phyloP scores from a whole-genome alignment of 495 filamentous ascomycete genomes.

The Bryoglossum gracile region DNA sequence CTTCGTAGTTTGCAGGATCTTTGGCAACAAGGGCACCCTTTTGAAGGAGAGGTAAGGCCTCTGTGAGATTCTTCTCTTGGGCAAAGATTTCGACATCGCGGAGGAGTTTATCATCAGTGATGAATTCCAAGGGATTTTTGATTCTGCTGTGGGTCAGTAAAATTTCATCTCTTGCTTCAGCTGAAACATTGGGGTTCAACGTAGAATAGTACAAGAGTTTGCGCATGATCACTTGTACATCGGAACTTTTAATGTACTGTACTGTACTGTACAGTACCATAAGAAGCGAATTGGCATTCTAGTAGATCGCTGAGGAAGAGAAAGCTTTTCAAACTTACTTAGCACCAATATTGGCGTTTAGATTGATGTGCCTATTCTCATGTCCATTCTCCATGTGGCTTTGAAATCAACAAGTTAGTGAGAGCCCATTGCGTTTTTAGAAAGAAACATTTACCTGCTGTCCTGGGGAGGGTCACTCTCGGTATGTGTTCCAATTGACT shows the following conservation, averaged over 20 bases:
- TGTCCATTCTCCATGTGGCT: not conserved
- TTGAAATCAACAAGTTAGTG: too few relatives aligned
- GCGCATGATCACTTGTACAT: too few relatives aligned
- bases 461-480: too few relatives aligned
- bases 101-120: not conserved
- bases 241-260: too few relatives aligned
- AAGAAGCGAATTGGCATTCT: too few relatives aligned
- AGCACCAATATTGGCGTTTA: not conserved
- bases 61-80: slow-evolving; percentile 38
- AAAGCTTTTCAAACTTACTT: not conserved
- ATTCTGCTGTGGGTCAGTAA: not conserved
- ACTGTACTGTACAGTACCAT: too few relatives aligned
- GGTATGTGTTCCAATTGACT: not conserved
- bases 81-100: slow-evolving; percentile 32
- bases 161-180: too few relatives aligned
- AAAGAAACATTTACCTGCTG: too few relatives aligned
- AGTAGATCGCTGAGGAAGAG: too few relatives aligned
- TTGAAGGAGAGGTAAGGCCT: slow-evolving; percentile 41
- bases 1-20: slow-evolving; percentile 43
- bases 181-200: too few relatives aligned
- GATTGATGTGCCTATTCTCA: not conserved
- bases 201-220: too few relatives aligned
- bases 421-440: too few relatives aligned
- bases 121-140: not conserved
- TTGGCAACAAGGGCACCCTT: slow-evolving; percentile 61